Conservation (phyloP, 306 rosid genomes). For the Fragaria nilgerrensis region DNA sequence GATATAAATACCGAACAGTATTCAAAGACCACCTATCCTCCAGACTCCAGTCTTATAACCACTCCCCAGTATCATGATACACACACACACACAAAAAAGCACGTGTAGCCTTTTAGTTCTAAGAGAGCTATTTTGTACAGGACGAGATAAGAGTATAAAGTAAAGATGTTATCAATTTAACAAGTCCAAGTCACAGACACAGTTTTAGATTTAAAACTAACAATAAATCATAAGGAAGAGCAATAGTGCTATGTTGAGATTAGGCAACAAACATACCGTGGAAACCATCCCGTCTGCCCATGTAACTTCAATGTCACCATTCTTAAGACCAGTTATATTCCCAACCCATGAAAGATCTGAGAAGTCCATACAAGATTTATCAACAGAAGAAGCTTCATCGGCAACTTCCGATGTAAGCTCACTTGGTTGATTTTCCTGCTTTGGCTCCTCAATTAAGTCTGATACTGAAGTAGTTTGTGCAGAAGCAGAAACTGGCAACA, state of each 20-base stretch:
- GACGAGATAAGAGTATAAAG: conserved; percentile 12
- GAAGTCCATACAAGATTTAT: conserved; percentile 48
- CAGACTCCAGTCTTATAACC: background rate
- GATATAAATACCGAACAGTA: background rate
- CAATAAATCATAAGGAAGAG: conserved; percentile 3
- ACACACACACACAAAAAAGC: background rate
- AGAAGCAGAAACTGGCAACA: conserved; percentile 63
- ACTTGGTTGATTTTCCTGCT: conserved; percentile 40
- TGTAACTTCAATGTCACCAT: conserved; percentile 95
- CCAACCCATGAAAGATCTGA: conserved; percentile 98
- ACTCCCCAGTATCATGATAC: background rate
- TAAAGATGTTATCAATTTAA: conserved; percentile 6
- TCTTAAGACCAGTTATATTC: conserved; percentile 84
- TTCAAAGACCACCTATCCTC: background rate
- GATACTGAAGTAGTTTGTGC: conserved; percentile 41
- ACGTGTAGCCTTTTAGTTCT: background rate
- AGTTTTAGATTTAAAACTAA: conserved; percentile 5
- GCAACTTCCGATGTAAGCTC: conserved; percentile 29
- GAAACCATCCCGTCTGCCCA: conserved; percentile 99
- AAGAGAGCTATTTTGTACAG: background rate
- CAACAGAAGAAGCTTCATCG: conserved; percentile 34
- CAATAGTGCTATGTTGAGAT: conserved; percentile 17
- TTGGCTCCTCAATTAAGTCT: conserved; percentile 45
- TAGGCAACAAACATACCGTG: conserved; percentile 55
- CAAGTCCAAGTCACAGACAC: conserved; percentile 14